Evolutionary conservation across 345 rosid species (phyloP).

Genomic region (Eucalyptus regnans): DNA sequence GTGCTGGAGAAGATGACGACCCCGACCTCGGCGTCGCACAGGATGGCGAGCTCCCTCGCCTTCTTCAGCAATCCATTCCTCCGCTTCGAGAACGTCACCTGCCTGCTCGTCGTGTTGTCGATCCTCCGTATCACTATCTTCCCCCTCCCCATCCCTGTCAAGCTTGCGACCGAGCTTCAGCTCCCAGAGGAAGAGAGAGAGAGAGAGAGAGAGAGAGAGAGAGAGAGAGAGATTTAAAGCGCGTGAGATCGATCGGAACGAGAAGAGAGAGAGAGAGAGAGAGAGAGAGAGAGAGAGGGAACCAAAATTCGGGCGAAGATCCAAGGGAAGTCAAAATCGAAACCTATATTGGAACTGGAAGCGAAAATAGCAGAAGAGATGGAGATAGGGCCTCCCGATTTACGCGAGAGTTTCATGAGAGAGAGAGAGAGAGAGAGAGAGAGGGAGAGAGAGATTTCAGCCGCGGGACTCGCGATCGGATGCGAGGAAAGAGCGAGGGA

Average conservation of each 20-base stretch:
- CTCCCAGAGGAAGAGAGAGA: not conserved
- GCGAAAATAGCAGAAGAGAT: not conserved
- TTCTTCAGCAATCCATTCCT: slow-evolving; percentile 36
- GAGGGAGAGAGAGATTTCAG: not conserved
- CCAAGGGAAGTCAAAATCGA: not conserved
- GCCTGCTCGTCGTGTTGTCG: slow-evolving; percentile 36
- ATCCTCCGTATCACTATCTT: slow-evolving; percentile 38
- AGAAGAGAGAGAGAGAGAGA: not conserved
- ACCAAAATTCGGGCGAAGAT: not conserved
- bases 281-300: not conserved
- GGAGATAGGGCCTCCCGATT: not conserved
- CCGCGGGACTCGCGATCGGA: not conserved
- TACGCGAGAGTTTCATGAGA: not conserved
- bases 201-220: not conserved
- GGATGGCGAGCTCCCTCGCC: slow-evolving; percentile 38
- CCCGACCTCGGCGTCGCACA: slow-evolving; percentile 42
- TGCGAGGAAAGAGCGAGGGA: not conserved
- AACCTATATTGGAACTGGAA: not conserved
- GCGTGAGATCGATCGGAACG: not conserved
- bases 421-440: not conserved
- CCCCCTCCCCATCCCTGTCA: slow-evolving; percentile 29
- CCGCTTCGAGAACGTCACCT: slow-evolving; percentile 43
- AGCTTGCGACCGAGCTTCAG: not conserved
- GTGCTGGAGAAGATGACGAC: slow-evolving; percentile 42
- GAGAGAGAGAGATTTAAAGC: not conserved